These are phyloP conservation scores for Intubia oerlemansii DNA, from an alignment of 2,329 filamentous ascomycete species.

Conservation along the genomic window DNA sequence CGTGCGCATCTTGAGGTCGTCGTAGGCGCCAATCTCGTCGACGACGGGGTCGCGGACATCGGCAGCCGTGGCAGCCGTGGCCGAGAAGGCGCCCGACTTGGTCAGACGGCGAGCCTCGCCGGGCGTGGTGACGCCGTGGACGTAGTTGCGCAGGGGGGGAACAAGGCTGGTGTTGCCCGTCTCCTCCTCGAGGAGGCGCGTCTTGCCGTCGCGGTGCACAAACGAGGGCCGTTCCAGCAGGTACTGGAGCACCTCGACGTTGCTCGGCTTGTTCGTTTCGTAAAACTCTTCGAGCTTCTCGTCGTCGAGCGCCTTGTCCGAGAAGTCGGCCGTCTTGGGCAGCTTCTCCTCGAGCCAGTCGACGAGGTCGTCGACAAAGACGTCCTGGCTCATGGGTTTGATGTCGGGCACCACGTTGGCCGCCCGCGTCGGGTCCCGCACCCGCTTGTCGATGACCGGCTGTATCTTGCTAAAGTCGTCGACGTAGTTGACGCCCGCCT, in stretches of 20 bases:
- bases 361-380: constrained; percentile 37
- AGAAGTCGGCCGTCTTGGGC: constrained; percentile 12
- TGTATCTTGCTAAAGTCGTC: constrained; percentile 66
- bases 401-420: constrained; percentile 12
- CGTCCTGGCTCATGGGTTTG: constrained; percentile 37
- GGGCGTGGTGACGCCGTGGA: constrained; percentile 27
- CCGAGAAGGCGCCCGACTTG: constrained; percentile 11
- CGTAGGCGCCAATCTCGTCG: constrained; percentile 28
- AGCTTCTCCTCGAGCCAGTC: constrained; percentile 13
- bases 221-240: constrained; percentile 16
- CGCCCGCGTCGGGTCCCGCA: constrained; percentile 23
- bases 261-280: constrained; percentile 11
- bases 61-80: constrained; percentile 15
- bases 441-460: constrained; percentile 55
- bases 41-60: constrained; percentile 26
- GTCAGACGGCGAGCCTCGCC: neutral
- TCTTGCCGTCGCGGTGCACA: constrained; percentile 12
- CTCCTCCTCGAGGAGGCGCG: constrained; percentile 5
- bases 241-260: constrained; percentile 13
- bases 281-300: constrained; percentile 12
- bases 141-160: constrained; percentile 26
- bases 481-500: constrained; percentile 39
- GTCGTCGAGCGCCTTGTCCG: constrained; percentile 7
- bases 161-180: constrained; percentile 22
- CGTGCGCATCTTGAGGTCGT: constrained; percentile 30